phyloP scores from a whole-genome alignment of 2,329 filamentous ascomycete genomes.

The Scytalidium lignicola region DNA sequence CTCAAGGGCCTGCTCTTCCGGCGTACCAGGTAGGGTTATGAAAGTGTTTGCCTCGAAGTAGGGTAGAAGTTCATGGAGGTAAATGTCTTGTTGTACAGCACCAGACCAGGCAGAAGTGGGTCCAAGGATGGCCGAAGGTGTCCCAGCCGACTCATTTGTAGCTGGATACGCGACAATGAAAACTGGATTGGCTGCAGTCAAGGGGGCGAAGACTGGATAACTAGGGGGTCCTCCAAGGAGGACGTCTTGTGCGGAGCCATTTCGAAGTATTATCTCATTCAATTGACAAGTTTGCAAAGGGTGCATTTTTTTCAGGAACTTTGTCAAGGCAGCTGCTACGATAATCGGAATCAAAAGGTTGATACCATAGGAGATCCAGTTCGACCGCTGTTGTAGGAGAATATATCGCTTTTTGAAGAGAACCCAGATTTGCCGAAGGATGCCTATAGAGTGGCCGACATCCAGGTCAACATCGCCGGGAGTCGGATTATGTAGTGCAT shows the following conservation, averaged over 20 bases:
- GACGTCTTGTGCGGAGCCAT: constrained; percentile 2
- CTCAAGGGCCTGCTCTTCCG: not conserved
- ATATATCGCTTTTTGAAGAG: constrained; percentile 56
- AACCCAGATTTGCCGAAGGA: constrained; percentile 51
- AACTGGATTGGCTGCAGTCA: not conserved
- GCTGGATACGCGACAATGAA: no score
- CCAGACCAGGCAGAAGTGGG: constrained; percentile 16
- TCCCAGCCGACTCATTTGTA: not conserved
- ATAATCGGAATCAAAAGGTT: constrained; percentile 56
- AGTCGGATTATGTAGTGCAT: constrained; percentile 16
- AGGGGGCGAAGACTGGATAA: constrained; percentile 7
- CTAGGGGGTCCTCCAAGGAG: not conserved
- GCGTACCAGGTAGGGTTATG: not conserved
- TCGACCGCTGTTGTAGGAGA: constrained; percentile 49
- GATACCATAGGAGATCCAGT: constrained; percentile 51
- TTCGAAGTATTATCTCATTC: constrained; percentile 11
- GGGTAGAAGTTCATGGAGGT: not conserved
- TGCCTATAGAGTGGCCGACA: constrained; percentile 48
- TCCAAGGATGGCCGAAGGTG: constrained; percentile 12
- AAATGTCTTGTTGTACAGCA: constrained; percentile 14
- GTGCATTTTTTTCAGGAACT: constrained; percentile 12
- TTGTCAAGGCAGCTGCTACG: constrained; percentile 51
- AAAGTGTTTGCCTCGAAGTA: not conserved
- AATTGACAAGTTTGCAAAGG: constrained; percentile 16
- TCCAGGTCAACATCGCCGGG: constrained; percentile 32